These are phyloP conservation scores for Solanum appendiculatum DNA, from an alignment of 257 asterid species.

Conservation along the genomic window DNA sequence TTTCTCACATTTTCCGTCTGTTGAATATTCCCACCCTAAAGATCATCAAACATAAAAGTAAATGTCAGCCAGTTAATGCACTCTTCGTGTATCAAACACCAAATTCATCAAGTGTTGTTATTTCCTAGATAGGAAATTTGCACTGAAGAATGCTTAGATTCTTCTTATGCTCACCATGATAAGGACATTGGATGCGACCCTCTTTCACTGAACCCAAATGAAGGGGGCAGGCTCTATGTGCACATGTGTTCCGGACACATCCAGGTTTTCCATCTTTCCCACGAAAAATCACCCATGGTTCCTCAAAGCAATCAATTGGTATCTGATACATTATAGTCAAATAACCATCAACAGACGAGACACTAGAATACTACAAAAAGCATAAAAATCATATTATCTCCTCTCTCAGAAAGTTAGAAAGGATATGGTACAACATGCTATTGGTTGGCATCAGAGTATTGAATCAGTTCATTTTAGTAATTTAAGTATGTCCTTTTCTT, in stretches of 20 bases:
- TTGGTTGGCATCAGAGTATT: neutral
- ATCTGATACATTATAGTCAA: constrained; percentile 29
- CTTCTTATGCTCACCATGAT: constrained; percentile 56
- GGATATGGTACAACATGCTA: neutral
- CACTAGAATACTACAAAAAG: neutral
- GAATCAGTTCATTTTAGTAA: neutral
- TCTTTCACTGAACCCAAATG: constrained; percentile 86
- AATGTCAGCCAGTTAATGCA: neutral
- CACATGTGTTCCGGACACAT: constrained; percentile 86
- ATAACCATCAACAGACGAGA: neutral
- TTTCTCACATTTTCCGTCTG: constrained; percentile 85
- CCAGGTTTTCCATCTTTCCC: constrained; percentile 93
- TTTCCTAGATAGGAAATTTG: neutral
- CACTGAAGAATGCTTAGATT: neutral
- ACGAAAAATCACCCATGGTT: constrained; percentile 93
- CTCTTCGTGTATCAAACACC: neutral
- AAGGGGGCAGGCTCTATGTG: constrained; percentile 96
- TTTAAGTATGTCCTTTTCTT: neutral
- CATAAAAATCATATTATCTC: neutral
- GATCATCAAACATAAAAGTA: constrained; percentile 10
- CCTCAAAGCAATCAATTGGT: constrained; percentile 89
- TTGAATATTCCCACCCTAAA: constrained; percentile 91
- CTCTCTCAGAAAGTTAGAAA: neutral
- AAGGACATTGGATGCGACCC: constrained; percentile 93
- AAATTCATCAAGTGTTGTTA: neutral